Conservation (phyloP, 78 protist genomes). For the Protostelium mycophagum region DNA sequence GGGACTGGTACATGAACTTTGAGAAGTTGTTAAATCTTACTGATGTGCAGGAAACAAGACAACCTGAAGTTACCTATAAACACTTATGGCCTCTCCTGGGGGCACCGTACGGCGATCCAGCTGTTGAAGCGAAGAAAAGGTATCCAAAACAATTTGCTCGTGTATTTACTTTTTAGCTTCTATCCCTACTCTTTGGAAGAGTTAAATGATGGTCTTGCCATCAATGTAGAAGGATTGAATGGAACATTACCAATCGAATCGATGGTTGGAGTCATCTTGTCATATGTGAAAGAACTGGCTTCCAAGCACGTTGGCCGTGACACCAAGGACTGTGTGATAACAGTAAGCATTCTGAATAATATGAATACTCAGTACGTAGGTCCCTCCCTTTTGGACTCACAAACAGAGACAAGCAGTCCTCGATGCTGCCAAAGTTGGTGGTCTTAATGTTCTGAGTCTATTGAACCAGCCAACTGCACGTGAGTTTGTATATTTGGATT, state of each 20-base stretch:
- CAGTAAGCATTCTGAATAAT: slow-evolving; percentile 8
- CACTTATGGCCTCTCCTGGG: not conserved
- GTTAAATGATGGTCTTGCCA: not conserved
- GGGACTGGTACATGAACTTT: not conserved
- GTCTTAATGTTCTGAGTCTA: slow-evolving; percentile 47
- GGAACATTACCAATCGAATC: not conserved
- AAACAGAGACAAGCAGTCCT: slow-evolving; percentile 68
- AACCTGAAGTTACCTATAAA: not conserved
- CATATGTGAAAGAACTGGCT: slow-evolving; percentile 20
- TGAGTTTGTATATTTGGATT: not conserved
- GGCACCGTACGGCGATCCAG: not conserved
- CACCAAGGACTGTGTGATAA: slow-evolving; percentile 46
- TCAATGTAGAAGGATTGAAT: not conserved
- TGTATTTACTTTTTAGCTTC: too few relatives aligned
- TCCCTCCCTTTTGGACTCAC: slow-evolving; percentile 55
- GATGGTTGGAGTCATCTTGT: slow-evolving; percentile 27
- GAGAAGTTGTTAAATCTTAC: not conserved
- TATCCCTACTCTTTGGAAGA: not conserved
- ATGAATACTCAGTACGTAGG: not conserved
- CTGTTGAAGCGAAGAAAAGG: not conserved
- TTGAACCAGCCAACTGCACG: slow-evolving; percentile 24
- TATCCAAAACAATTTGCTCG: not conserved
- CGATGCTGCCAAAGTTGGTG: slow-evolving; percentile 65
- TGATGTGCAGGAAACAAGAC: not conserved
- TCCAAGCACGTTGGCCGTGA: not conserved